Evolutionary conservation across 2,329 filamentous ascomycete species (phyloP), one percentile per base, ranked within the genome.

Genomic region (Fusarium clavum): DNA sequence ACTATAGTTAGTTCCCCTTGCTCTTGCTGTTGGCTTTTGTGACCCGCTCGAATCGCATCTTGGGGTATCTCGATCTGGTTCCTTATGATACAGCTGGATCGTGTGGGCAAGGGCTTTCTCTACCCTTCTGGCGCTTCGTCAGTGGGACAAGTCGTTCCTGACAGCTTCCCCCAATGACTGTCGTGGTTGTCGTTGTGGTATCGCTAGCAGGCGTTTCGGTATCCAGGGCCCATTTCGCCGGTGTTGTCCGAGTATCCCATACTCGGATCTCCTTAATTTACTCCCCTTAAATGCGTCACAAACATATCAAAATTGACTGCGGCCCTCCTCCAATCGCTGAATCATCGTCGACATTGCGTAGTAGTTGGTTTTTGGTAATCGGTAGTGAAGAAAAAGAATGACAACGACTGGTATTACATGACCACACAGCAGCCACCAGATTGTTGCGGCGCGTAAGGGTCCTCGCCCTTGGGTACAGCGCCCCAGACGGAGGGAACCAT

Each of bases 401-500:
- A 62, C 67, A 51, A 38, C 52, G 47, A 53, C 40, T 56, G 67
- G 68, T 63, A 72, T 80, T 88, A 98, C 95, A 98, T 98, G 83
- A 99, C 90, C 77, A 92, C 87, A 85, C 96, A 99, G 89, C 96
- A 99, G 77, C 94, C 92, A 79, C 90, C 92, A 75, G 89, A 93
- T 84, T 97, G 94, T 85, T 97, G 95, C 74, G 95, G 95, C 77
- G 95, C 94, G 81, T 99, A 99, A n/a, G 96, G 96, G 80, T 99
- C 96, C 80, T 98, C 96, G 81, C 92, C 91, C 86, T 94, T 95
- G 79, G 97, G 94, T 72, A 98, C 94, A 67, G 91, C 89, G 74
- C 95, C 95, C 96, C 96, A 99, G 81, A 97, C 93, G 57, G 94
- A 97, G 54, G 94, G 94, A 57, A 98, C 94, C 96, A 99, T 98